phyloP scores from a whole-genome alignment of 2,329 filamentous ascomycete genomes.

The Trichoderma koningii region DNA sequence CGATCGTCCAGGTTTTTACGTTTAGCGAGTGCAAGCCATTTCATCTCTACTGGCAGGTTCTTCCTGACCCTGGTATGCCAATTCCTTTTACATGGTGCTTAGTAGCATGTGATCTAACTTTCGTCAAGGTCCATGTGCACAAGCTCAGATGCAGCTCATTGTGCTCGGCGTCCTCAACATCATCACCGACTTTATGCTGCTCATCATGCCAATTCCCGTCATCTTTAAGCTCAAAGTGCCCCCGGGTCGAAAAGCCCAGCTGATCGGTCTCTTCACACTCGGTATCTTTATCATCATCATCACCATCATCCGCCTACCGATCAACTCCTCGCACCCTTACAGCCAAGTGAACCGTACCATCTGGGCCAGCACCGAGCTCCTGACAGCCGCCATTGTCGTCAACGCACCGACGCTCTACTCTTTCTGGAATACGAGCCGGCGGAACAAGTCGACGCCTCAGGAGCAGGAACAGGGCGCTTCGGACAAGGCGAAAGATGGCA shows the following conservation, averaged over 20 bases:
- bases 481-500: background rate
- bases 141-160: constrained; percentile 40
- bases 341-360: constrained; percentile 42
- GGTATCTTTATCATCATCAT: constrained; percentile 45
- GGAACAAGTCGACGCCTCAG: constrained; percentile 28
- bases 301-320: constrained; percentile 44
- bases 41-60: constrained; percentile 58
- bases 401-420: constrained; percentile 44
- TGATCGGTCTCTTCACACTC: constrained; percentile 41
- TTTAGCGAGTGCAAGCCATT: constrained; percentile 49
- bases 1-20: constrained; percentile 39
- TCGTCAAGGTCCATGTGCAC: constrained; percentile 34
- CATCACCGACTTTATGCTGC: constrained; percentile 38
- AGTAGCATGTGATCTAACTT: background rate
- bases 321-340: constrained; percentile 41
- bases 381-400: constrained; percentile 40
- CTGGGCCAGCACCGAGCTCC: constrained; percentile 44
- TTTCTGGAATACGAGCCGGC: constrained; percentile 37
- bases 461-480: background rate
- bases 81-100: no score
- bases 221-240: constrained; percentile 37
- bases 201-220: constrained; percentile 34
- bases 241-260: constrained; percentile 38
- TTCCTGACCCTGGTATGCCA: constrained; percentile 43
- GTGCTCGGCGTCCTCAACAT: constrained; percentile 41